These are phyloP conservation scores for Lachancea mirantina DNA, from an alignment of 805 yeast genomes.

Conservation along the genomic window DNA sequence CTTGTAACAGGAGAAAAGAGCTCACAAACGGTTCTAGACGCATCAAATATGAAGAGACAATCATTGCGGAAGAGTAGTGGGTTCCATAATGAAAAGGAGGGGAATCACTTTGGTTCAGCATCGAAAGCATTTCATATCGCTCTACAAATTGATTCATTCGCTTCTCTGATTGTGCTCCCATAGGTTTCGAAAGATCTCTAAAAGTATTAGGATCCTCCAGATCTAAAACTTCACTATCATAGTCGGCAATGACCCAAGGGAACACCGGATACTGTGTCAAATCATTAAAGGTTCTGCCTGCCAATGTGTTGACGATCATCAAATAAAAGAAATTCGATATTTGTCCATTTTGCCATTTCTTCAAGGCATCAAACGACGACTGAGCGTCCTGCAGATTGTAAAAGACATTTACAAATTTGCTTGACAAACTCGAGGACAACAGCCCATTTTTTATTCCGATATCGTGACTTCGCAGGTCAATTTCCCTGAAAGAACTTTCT, in stretches of 20 bases:
- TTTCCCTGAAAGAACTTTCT: slow-evolving; percentile 44
- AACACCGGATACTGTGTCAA: slow-evolving; percentile 86
- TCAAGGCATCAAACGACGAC: slow-evolving; percentile 44
- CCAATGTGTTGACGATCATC: slow-evolving; percentile 72
- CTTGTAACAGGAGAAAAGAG: slow-evolving; percentile 71
- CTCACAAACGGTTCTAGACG: slow-evolving; percentile 76
- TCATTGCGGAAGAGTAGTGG: slow-evolving; percentile 91
- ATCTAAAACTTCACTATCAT: slow-evolving; percentile 63
- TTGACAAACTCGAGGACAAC: slow-evolving; percentile 31
- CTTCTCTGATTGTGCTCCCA: slow-evolving; percentile 74
- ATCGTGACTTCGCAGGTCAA: slow-evolving; percentile 33
- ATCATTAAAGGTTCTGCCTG: slow-evolving; percentile 86
- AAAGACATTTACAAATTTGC: slow-evolving; percentile 40
- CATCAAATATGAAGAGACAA: slow-evolving; percentile 73
- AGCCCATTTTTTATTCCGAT: slow-evolving; percentile 30
- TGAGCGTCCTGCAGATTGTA: slow-evolving; percentile 32
- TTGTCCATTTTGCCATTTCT: slow-evolving; percentile 68
- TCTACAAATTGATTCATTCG: slow-evolving; percentile 62
- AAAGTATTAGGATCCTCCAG: slow-evolving; percentile 52
- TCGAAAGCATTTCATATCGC: slow-evolving; percentile 61
- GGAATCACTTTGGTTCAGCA: slow-evolving; percentile 49
- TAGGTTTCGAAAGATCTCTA: slow-evolving; percentile 77
- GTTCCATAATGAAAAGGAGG: slow-evolving; percentile 92
- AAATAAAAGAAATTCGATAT: slow-evolving; percentile 78
- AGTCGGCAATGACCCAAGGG: slow-evolving; percentile 87